These are phyloP conservation scores for Ceratobasidium sp. DNA, from an alignment of 1,284 basidiomycete genomes.

Conservation along the genomic window DNA sequence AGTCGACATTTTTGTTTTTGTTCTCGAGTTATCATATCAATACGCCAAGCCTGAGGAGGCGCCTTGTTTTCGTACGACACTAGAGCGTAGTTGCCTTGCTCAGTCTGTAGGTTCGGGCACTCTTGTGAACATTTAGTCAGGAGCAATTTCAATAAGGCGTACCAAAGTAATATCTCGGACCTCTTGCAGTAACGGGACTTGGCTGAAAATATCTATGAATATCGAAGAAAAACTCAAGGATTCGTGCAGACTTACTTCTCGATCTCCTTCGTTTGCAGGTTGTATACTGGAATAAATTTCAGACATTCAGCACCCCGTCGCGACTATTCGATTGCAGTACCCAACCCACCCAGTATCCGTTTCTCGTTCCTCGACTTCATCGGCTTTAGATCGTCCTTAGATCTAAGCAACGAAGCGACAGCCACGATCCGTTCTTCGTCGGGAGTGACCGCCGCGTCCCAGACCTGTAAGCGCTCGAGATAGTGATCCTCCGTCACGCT, in stretches of 20 bases:
- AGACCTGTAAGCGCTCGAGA: conserved; percentile 58
- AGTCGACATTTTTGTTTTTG: conserved; percentile 4
- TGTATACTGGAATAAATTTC: conserved; percentile 65
- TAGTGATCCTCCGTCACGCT: conserved; percentile 60
- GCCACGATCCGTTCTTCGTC: conserved; percentile 79
- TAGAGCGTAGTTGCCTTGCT: conserved; percentile 66
- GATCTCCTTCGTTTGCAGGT: conserved; percentile 67
- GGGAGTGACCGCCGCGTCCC: conserved; percentile 67
- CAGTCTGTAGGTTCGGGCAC: conserved; percentile 2
- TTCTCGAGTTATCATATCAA: conserved; percentile 66
- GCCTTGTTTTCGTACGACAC: conserved; percentile 81
- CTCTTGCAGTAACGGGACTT: conserved; percentile 79
- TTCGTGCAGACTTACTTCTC: conserved; percentile 66
- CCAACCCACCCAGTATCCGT: conserved; percentile 71
- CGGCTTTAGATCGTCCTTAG: conserved; percentile 71
- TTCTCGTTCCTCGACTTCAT: conserved; percentile 80
- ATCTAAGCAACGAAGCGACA: conserved; percentile 72
- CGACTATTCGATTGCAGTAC: conserved; percentile 57
- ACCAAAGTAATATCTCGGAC: conserved; percentile 77
- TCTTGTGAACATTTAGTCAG: no score
- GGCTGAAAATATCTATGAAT: conserved; percentile 56
- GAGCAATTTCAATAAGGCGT: conserved; percentile 47
- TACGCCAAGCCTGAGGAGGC: conserved; percentile 81
- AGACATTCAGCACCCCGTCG: background rate
- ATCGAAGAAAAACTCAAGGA: no score